Evolutionary conservation across 2,329 filamentous ascomycete species (phyloP).

Genomic region (Phyllosticta citriasiana): DNA sequence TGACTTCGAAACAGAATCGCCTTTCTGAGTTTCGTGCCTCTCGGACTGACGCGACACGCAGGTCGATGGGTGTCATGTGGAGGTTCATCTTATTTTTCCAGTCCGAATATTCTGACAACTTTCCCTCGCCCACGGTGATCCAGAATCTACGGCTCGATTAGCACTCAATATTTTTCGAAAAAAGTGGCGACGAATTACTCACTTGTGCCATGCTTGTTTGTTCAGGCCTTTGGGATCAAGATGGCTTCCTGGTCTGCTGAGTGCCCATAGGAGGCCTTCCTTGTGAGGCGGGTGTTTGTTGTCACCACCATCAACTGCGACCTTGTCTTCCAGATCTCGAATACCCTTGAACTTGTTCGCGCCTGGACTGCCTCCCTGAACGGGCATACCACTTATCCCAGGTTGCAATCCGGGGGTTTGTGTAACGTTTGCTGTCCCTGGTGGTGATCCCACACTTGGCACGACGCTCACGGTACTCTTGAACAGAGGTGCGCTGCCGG

Average conservation of each 20-base stretch:
- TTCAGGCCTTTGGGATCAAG: constrained; percentile 92
- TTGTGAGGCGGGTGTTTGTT: constrained; percentile 60
- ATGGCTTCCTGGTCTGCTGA: constrained; percentile 86
- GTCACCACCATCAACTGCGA: constrained; percentile 37
- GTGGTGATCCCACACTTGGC: constrained; percentile 10
- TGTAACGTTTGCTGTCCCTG: constrained; percentile 12
- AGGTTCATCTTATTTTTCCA: constrained; percentile 97
- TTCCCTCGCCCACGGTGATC: constrained; percentile 95
- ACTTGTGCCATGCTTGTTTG: constrained; percentile 99
- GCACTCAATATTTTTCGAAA: not conserved
- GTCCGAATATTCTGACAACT: constrained; percentile 95
- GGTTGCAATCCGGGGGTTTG: constrained; percentile 12
- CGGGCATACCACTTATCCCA: constrained; percentile 16
- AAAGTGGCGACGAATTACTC: constrained; percentile 30
- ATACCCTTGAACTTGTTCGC: constrained; percentile 74
- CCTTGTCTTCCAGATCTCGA: constrained; percentile 81
- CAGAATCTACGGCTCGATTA: constrained; percentile 60
- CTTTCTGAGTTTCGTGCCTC: constrained; percentile 92
- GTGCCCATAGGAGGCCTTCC: constrained; percentile 87
- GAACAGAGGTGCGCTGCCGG: constrained; percentile 19
- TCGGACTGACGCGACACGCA: constrained; percentile 91
- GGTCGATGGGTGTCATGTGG: constrained; percentile 95
- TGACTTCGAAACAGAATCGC: constrained; percentile 96
- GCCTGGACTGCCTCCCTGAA: constrained; percentile 20
- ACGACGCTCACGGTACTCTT: constrained; percentile 26